Evolutionary conservation across 2,329 filamentous ascomycete genomes (phyloP), one percentile per base, ranked within the genome.

Genomic region (Purpureocillium takamizusanense): DNA sequence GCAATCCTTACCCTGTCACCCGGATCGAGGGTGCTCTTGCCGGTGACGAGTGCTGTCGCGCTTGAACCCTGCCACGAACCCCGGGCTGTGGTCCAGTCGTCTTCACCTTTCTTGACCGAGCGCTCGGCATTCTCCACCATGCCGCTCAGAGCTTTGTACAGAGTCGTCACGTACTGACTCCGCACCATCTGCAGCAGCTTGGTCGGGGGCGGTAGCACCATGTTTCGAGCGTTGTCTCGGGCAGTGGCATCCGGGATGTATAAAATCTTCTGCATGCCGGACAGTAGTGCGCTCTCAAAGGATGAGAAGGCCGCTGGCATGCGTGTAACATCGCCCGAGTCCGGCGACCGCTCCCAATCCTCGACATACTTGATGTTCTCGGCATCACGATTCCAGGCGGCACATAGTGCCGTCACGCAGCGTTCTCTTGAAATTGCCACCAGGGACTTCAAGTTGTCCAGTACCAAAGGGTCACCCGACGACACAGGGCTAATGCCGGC

Each of bases 71-170:
- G 57, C 29, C 64, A 61, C 7, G 59, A 55, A 12, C 73, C 70
- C 14, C 56, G 50, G 13, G 72, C 67, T 3, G 67, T 65, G 0
- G 67, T 72, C 75, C 75, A 79, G 40, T 78, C 74, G 42, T 78
- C 74, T 33, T 82, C 78, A 1, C 76, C 66, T 48, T 77, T 78
- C 48, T 80, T 76, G 12, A 79, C 60, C 3, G 81, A 74, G 41
- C 79, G 78, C 62, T 97, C 88, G 3, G 92, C 90, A 59, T 95
- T 97, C 62, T 97, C 92, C 1, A 98, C 88, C 79, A 98, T 90
- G 16, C 90, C 92, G 51, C 86, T 94, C 29, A 98, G 66, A 7
- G 87, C 87, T 59, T 94, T 94, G 62, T 97, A 97, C 32, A 98
- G 66, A 41, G 89, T 95, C 7, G 83, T 88, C 13, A 95, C 88